These are phyloP conservation scores for Radiomyces spectabilis DNA, from an alignment of 192 early-diverging fungal species.

Conservation along the genomic window DNA sequence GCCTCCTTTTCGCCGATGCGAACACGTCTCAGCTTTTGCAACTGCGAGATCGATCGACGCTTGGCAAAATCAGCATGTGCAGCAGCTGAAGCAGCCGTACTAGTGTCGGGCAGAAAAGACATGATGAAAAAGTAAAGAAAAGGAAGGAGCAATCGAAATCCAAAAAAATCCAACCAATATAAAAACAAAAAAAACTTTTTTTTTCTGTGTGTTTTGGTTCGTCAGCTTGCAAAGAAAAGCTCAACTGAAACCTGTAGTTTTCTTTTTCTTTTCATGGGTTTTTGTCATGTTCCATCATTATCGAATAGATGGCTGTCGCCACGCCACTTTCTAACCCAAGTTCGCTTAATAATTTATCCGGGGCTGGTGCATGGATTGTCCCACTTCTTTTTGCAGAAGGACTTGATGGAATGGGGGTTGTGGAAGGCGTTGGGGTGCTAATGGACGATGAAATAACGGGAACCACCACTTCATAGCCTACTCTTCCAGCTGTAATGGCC, in stretches of 20 bases:
- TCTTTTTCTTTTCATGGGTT: slow-evolving; percentile 6
- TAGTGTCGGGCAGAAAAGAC: neutral
- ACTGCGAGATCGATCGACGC: neutral
- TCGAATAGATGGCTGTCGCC: slow-evolving; percentile 24
- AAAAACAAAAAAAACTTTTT: neutral
- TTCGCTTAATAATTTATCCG: slow-evolving; percentile 14
- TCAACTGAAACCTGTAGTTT: neutral
- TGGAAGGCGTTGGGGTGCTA: slow-evolving; percentile 17
- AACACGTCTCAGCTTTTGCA: slow-evolving; percentile 4
- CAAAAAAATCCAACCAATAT: neutral
- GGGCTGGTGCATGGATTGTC: neutral
- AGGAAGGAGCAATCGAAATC: neutral
- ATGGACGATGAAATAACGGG: slow-evolving; percentile 27
- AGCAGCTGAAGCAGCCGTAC: slow-evolving; percentile 10
- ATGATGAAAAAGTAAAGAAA: neutral
- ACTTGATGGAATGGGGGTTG: neutral
- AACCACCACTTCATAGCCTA: slow-evolving; percentile 17
- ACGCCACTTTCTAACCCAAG: slow-evolving; percentile 24
- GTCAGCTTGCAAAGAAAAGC: neutral
- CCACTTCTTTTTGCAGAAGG: neutral
- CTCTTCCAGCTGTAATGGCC: slow-evolving; percentile 13
- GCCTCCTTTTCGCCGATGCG: slow-evolving; percentile 14
- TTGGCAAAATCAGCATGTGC: slow-evolving; percentile 6
- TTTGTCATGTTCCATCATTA: slow-evolving; percentile 18
- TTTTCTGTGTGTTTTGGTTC: neutral